Base-by-base conservation (phyloP, 2,329 filamentous ascomycete species). In the Venturia carpophila region DNA sequence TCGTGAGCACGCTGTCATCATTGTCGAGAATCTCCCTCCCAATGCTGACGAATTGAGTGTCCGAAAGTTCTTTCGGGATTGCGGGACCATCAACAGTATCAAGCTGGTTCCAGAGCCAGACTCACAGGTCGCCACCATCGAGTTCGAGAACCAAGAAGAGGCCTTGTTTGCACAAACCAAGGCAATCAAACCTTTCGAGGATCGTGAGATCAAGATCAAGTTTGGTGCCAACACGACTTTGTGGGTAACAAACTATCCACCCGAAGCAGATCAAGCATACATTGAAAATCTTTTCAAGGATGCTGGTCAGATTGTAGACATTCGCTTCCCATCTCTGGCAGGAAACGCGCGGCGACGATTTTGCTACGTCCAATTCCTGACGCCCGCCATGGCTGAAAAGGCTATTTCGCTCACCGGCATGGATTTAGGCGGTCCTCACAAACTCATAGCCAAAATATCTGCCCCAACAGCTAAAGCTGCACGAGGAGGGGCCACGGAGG, bases 331-430 rank as follows among this genome's bases (percentile, higher is more conserved):
- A 1, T 96, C 91, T 65, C 83, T 99, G 63, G 95, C 95, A 74
- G 92, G 84, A 75, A 93, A 97, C 71, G 87, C 88, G 1, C 87
- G 90, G 70, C 90, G 94, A 41, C 88, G 94, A 30, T 99, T 99
- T 78, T 97, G 92, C 79, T 99, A 99, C 75, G 82, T 97, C 7
- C 91, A 95, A n/a, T 97, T 97, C 73, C 83, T 86, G 60, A 85
- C 27, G 19, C 67, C 71, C 15, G 69, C 73, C 15, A 68, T 73
- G 61, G 75, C 75, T 1, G 62, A 71, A 30, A 71, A 73, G 61
- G 92, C 92, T 1, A 88, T 87, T 0, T 78, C 84, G 66, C 83
- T 96, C 61, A 83, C 97, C 71, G 88, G 88, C 34, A 87, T 82
- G 65, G 74, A 86, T 27, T 76, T 96, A 0, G 88, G 88, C 30